phyloP scores from a whole-genome alignment of 1,139 yeast genomes.

The Suhomyces bolitotheri region DNA sequence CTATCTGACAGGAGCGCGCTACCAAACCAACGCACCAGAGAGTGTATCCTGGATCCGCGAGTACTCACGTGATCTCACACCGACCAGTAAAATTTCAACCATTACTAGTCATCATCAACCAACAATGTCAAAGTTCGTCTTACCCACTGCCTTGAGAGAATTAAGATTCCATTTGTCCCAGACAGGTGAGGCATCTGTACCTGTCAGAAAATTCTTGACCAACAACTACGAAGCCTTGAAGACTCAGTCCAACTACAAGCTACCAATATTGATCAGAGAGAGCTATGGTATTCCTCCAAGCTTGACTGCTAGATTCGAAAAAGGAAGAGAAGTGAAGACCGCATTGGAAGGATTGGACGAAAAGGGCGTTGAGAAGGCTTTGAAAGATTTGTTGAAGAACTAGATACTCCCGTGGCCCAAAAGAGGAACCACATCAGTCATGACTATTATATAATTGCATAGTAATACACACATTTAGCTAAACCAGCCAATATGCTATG shows the following conservation, averaged over 20 bases:
- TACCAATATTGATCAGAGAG: slow-evolving; percentile 77
- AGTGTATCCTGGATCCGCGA: too few relatives aligned
- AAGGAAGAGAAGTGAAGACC: slow-evolving; percentile 45
- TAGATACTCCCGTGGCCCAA: slow-evolving; percentile 2
- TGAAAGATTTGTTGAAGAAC: slow-evolving; percentile 39
- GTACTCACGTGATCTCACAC: slow-evolving; percentile 8
- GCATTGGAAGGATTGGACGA: slow-evolving; percentile 49
- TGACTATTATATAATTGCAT: slow-evolving; percentile 7
- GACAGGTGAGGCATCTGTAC: slow-evolving; percentile 67
- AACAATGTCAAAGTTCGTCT: slow-evolving; percentile 55
- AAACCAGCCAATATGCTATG: too few relatives aligned
- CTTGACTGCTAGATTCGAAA: slow-evolving; percentile 67
- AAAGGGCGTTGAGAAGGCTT: slow-evolving; percentile 38
- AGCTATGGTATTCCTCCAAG: slow-evolving; percentile 71
- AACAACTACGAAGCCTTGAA: slow-evolving; percentile 64
- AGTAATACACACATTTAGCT: slow-evolving; percentile 3
- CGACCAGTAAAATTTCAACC: slow-evolving; percentile 15
- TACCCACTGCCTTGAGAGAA: slow-evolving; percentile 70
- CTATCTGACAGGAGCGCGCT: too few relatives aligned
- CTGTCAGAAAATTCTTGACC: slow-evolving; percentile 62
- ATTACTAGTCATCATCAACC: slow-evolving; percentile 7
- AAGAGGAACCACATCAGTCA: background rate
- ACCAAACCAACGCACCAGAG: too few relatives aligned
- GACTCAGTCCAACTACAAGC: slow-evolving; percentile 39
- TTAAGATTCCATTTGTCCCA: slow-evolving; percentile 79